Evolutionary conservation across 495 filamentous ascomycete species (phyloP), one percentile per base, ranked within the genome.

Genomic region (Penicillium turbatum): DNA sequence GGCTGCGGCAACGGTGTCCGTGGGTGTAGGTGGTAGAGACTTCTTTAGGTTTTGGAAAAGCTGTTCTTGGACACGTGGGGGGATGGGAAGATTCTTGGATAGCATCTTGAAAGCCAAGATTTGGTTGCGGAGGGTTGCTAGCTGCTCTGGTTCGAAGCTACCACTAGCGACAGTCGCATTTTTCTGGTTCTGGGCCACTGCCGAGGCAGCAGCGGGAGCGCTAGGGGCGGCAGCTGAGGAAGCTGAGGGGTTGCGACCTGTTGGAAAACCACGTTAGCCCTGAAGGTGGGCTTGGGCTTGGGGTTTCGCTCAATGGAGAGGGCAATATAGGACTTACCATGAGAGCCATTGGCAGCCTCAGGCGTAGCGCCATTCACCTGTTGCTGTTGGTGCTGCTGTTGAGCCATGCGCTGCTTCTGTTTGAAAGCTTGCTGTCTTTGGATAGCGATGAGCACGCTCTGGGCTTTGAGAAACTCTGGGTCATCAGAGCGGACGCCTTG

Each of bases 21-120:
- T 73, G 8, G 76, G 71, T 3, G 75, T 75, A n/a, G 80, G 77
- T 2, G 81, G 74, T 52, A 85, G 81, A 32, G 81, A 77, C 56
- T 87, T 85, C 41, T 87, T 85, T 15, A 17, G 26, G 11, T 84
- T 81, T 19, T 84, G 76, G 60, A 89, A 91, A 3, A 95, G 79
- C 54, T 85, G 82, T 61, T 88, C 84, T 64, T 91, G 86, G 35
- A 92, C 74, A 37, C 77, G 73, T n/a, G 76, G 67, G 2, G 90
- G 88, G 13, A 97, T 83, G 0, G 88, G 82, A 24, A 83, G 74
- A 50, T 93, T 93, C 68, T 89, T 93, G 10, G 85, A 83, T 1
- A 96, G 75, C 57, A 85, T 74, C 68, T 89, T 89, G 73, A 95
- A 95, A 6, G 89, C 88, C 56, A 81, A 69, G 38, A 95, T 92